Base-by-base conservation (phyloP, 331 rosid genomes). In the Ulmus americana region DNA sequence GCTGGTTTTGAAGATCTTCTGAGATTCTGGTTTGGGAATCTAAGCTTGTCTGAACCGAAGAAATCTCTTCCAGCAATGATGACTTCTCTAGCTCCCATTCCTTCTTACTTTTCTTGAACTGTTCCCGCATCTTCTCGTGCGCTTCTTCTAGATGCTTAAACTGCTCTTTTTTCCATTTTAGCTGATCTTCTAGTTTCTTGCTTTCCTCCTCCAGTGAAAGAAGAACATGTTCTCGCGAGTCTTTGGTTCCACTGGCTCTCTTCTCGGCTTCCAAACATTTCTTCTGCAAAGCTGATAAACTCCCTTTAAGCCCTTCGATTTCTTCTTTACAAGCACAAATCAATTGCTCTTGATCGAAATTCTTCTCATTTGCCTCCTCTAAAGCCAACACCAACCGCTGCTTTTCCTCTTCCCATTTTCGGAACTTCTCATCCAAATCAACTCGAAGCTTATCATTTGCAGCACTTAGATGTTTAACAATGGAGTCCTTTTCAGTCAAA, bases 131-230 rank as follows among this genome's bases (percentile, higher is more conserved):
- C 70, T 85, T 87, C 8, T 79, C 71, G 66, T 83, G 81, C 20
- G 95, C 94, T 65, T 88, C 94, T 74, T 86, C 85, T 5, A 85
- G 76, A 74, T 92, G 92, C 18, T 54, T 73, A 72, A 92, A 83
- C 56, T 92, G 96, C 72, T 92, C 95, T 68, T 65, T 83, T 77
- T 86, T 88, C 97, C 95, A 89, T 74, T 89, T 86, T 39, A 92
- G 61, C 70, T 83, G 79, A 56, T 92, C 94, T 83, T 74, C 79
- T 63, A 81, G 44, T 71, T 83, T 82, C 63, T 75, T 72, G 44
- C 16, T 73, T 70, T 83, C 84, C 67, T 88, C 86, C 67, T 81
- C 87, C 11, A 85, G 52, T 61, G 72, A 73, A 54, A 69, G 58
- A 0, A 84, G 39, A 73, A 70, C 18, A 62, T 74, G 79, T 45